Conservation (phyloP, 768 basidiomycete genomes). For the Psilocybe tampanensis region DNA sequence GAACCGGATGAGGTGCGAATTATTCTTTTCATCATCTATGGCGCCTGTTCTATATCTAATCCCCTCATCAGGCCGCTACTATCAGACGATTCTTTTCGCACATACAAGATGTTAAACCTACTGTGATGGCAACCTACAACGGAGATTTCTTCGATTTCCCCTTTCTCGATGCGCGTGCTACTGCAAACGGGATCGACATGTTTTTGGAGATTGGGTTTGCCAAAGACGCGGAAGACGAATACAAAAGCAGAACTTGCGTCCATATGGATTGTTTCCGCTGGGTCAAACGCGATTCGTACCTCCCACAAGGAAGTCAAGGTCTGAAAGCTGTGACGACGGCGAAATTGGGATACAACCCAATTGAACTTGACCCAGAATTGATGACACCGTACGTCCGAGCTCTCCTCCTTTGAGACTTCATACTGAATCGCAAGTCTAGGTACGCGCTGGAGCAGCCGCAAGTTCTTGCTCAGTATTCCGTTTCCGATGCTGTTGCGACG, state of each 20-base stretch:
- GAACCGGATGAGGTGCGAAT: constrained; percentile 82
- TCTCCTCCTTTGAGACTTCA: background rate
- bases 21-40: background rate
- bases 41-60: background rate
- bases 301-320: constrained; percentile 98
- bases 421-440: constrained; percentile 39
- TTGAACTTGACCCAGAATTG: constrained; percentile 95
- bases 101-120: constrained; percentile 91
- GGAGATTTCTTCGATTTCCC: constrained; percentile 99
- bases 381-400: constrained; percentile 91
- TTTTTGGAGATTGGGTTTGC: constrained; percentile 92
- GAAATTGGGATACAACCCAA: constrained; percentile 95
- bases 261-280: constrained; percentile 99
- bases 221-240: constrained; percentile 92
- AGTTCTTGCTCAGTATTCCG: constrained; percentile 93
- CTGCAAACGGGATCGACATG: constrained; percentile 94
- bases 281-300: constrained; percentile 98
- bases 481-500: constrained; percentile 98
- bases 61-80: constrained; percentile 63
- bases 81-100: constrained; percentile 92
- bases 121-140: constrained; percentile 98
- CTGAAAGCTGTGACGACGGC: constrained; percentile 96
- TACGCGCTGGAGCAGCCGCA: constrained; percentile 98
- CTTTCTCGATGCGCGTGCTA: constrained; percentile 85
- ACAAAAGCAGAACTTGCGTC: constrained; percentile 87